A percentile compares a stretch with the other conserved stretches of the same genome.
Evolutionary conservation across 306 rosid species (phyloP).

Genomic region (Calophaca sinica): DNA sequence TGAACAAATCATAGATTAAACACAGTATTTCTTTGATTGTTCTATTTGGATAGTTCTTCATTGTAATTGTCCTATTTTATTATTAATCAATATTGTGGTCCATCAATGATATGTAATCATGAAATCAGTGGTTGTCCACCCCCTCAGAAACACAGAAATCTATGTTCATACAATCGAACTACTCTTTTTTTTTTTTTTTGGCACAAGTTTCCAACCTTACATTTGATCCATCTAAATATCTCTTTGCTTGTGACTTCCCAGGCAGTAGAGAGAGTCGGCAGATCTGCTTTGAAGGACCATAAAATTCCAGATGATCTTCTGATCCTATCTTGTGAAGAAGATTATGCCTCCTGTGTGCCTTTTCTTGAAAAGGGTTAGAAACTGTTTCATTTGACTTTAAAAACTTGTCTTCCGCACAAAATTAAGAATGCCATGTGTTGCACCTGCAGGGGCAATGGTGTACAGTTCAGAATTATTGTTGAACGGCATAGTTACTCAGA

Average conservation of each 20-base stretch:
- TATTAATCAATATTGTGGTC: slow-evolving; percentile 1
- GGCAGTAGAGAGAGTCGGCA: slow-evolving; percentile 78
- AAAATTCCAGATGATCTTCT: slow-evolving; percentile 73
- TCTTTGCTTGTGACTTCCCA: slow-evolving; percentile 38
- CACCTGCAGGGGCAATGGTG: slow-evolving; percentile 73
- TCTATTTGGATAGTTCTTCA: too few relatives aligned
- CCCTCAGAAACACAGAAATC: neutral
- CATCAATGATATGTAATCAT: slow-evolving; percentile 15
- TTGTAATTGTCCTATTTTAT: neutral
- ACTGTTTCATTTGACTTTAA: slow-evolving; percentile 32
- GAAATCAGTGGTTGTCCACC: slow-evolving; percentile 19
- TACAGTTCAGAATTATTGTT: slow-evolving; percentile 89
- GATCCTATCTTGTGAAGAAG: slow-evolving; percentile 91
- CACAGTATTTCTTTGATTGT: too few relatives aligned
- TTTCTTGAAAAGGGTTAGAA: slow-evolving; percentile 84
- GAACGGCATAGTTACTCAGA: slow-evolving; percentile 93
- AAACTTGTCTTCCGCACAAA: neutral
- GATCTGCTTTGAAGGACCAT: slow-evolving; percentile 62
- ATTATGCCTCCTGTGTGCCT: slow-evolving; percentile 72
- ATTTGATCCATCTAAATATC: slow-evolving; percentile 40
- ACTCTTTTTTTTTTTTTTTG: too few relatives aligned
- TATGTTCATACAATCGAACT: slow-evolving; percentile 11
- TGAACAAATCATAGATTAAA: slow-evolving; percentile 21
- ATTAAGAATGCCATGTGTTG: slow-evolving; percentile 37
- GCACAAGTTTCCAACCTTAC: too few relatives aligned